Conservation (phyloP, 768 basidiomycete genomes). For the Leccinum arenicola region DNA sequence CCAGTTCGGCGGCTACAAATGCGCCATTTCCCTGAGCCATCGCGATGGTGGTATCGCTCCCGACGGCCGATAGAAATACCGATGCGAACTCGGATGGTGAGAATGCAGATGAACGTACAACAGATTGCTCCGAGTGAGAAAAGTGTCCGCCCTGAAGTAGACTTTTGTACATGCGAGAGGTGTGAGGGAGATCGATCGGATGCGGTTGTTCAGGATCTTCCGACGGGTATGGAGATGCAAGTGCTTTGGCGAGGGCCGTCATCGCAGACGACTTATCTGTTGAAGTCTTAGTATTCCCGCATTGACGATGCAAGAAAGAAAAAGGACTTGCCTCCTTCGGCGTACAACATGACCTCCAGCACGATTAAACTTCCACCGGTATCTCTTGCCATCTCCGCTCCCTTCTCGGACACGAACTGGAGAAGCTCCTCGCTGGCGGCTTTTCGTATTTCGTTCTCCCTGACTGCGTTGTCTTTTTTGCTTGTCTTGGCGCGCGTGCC, state of each 20-base stretch:
- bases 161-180: conserved; percentile 82
- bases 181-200: conserved; percentile 78
- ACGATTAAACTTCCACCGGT: conserved; percentile 78
- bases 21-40: conserved; percentile 65
- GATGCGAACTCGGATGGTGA: conserved; percentile 58
- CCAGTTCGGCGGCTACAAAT: conserved; percentile 74
- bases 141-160: conserved; percentile 91
- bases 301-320: conserved; percentile 9
- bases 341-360: conserved; percentile 78
- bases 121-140: conserved; percentile 53
- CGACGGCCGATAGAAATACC: conserved; percentile 53
- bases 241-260: conserved; percentile 54
- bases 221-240: conserved; percentile 57
- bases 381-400: conserved; percentile 61
- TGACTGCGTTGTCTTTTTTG: conserved; percentile 68
- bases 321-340: conserved; percentile 63
- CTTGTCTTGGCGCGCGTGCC: conserved; percentile 65
- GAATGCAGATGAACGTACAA: conserved; percentile 55
- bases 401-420: conserved; percentile 64
- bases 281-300: neutral
- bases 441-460: conserved; percentile 68
- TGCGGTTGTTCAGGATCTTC: conserved; percentile 50
- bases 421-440: conserved; percentile 75
- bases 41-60: conserved; percentile 45
- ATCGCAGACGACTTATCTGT: conserved; percentile 71